Base-by-base conservation (phyloP, 2,329 filamentous ascomycete genomes). In the Exophiala dermatitidis region DNA sequence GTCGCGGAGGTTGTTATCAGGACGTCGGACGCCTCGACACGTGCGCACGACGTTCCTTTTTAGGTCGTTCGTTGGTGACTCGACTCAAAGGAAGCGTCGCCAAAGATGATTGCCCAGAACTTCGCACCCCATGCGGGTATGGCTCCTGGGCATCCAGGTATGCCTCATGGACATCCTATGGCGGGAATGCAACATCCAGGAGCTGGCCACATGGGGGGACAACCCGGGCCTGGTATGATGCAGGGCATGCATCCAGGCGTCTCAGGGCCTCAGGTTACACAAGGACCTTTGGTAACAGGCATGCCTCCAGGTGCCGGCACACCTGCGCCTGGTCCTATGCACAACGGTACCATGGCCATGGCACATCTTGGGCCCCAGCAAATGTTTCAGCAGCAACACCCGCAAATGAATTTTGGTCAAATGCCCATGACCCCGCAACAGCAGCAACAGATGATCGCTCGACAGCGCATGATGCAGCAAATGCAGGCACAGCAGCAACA, bases 171-270 rank as follows among this genome's bases (percentile, higher is more conserved):
- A 48, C 81, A 83, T 62, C 79, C 79, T 57, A 82, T 83, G 74
- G 77, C 74, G 53, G 72, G 74, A 46, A 76, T 72, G 54, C 77
- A 78, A 64, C 77, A 78, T 62, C 78, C 77, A 45, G 80, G 77
- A 56, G 77, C 79, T 60, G 80, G 71, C 54, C 80, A 73, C 55
- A 66, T 79, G 71, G 76, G 71, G 29, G 66, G 65, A 51, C 61
- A 62, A 43, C 67, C 65, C 46, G 76, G 75, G 53, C 78, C 77
- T 8, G 71, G 67, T 37, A 76, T 77, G 71, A 71, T 73, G 48
- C 80, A 79, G 67, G 77, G 74, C 63, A 81, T 83, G 74, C 78
- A 81, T 61, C 78, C 77, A 48, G 79, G 79, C 51, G 80, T 82
- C 36, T 82, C 81, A 49, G 78, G 74, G 28, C 79, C 80, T 46